Base-by-base conservation (phyloP, 2,329 filamentous ascomycete genomes). In the Trichoderma lentiforme region DNA sequence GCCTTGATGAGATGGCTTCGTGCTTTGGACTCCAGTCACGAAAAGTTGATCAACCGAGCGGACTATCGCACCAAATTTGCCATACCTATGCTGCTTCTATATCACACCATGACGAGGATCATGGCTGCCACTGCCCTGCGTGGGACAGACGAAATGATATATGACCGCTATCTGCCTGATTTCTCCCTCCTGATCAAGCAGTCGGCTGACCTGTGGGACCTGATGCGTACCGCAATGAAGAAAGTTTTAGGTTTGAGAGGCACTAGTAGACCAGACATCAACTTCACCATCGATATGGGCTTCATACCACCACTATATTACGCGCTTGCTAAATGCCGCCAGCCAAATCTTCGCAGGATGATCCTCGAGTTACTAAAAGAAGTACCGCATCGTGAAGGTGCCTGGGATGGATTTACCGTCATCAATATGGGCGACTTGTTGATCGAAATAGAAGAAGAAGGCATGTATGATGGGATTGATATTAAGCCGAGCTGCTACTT, bases 251-350 rank as follows among this genome's bases (percentile, higher is more conserved):
- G 63, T n/a, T 64, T 53, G 32, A 43, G 43, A 14, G 63, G 56
- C 6, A 36, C 8, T 21, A 53, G 15, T 0, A 57, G 56, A 58
- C 61, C 32, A 34, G 70, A 69, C 32, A 32, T 63, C 30, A 70
- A 71, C 21, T 73, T 72, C 28, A 74, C 70, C 11, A 51, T 63
- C 5, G 80, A 82, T 43, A 75, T 78, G 15, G 80, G 80, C n/a
- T 80, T 72, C 53, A 74, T 79, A 71, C 75, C 77, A 1, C 78
- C 79, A 4, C 61, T 82, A 11, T 81, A 80, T 58, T 81, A 78
- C 64, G 76, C 76, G 0, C 76, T 78, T 11, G 65, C 79, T 1
- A 80, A 80, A 61, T 81, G 80, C 70, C 80, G 80, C 3, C 70
- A 76, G 26, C 78, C 74, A n/a, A 74, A 73, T n/a, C 73, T 81